Base-by-base conservation (phyloP, 2,329 filamentous ascomycete genomes). In the Nemania sp. region DNA sequence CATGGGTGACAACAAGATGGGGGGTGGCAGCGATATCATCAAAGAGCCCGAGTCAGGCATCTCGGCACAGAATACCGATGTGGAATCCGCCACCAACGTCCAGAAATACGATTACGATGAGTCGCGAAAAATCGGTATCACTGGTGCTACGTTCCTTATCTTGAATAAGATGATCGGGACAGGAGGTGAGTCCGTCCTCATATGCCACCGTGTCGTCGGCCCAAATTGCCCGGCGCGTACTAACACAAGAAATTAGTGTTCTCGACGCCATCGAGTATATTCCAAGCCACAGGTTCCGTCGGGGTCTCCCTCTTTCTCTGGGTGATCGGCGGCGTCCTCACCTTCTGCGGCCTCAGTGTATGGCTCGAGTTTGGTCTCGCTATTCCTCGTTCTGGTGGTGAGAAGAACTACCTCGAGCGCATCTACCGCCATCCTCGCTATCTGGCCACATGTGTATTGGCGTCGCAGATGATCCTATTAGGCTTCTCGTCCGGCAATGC, bases 391-490 rank as follows among this genome's bases (percentile, higher is more conserved):
- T 89, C 86, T 15, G 88, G 89, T 15, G 89, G 89, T 22, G 88
- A 90, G 70, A 90, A 90, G 81, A 88, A 89, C 76, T 90, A 90
- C 74, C 85, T 90, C 15, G 88, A 90, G 73, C 82, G 86, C n/a
- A 86, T 88, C 18, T 90, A 89, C 78, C 82, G 83, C 1, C 84
- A 81, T 24, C 88, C 88, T 0, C 85, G 83, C 64, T 88, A 89
- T 76, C 77, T 90, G 0, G 84, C 87, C 0, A 88, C 87, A 0
- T 88, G 86, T 68, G 83, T 90, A 1, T 81, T 90, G 38, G 87
- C 87, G 2, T 80, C 87, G 1, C 87, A 89, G 76, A 88, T 89
- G 85, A 82, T 90, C 53, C 79, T 89, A 0, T 83, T 90, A 1
- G 88, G 87, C 0, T 89, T 89, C 74, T 88, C 88, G 0, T 85